Base-by-base conservation (phyloP, 2,329 filamentous ascomycete species). In the Cercospora zeina region DNA sequence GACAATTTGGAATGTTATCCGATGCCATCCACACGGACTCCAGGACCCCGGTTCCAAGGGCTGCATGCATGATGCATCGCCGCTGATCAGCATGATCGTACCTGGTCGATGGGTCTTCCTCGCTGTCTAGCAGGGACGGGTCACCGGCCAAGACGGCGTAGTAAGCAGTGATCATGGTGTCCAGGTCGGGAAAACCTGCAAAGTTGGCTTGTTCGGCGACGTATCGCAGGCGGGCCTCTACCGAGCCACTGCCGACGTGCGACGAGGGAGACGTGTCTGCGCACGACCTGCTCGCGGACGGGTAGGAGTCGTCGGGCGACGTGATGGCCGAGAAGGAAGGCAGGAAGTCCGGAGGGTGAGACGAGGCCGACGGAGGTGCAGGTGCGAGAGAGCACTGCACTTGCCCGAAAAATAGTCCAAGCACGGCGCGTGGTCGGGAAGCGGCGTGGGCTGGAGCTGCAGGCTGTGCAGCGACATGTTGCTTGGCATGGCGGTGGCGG, bases 151-250 rank as follows among this genome's bases (percentile, higher is more conserved):
- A 13, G n/a, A 51, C 16, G 16, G 30, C 19, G 45, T 58, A 58
- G 34, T 58, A 58, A 1, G 56, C 45, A n/a, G 56, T 58, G 31
- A 58, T 58, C 42, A 51, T 50, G 47, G 14, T 21, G 33, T 58
- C 56, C 30, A 58, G 16, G 24, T 58, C 33, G 8, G 30, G 31
- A 24, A 58, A 58, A 4, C 56, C 56, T 16, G 56, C 56, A 14
- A 39, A 8, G 27, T 51, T 58, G 19, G 56, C 56, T 21, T 50
- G 47, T 21, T 58, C 45, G 7, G 56, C 39, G 30, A 58, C 56
- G 19, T 39, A 51, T 19, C 47, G 24, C 39, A 58, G 37, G 13
- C 56, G 56, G 13, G 49, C 45, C 19, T 49, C 55, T 13, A 56
- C 54, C 34, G 54, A 56, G 3, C 36, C 37, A 19, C 27, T 56